phyloP scores from a whole-genome alignment of 192 early-diverging fungal genomes.

The Linnemannia elongata region DNA sequence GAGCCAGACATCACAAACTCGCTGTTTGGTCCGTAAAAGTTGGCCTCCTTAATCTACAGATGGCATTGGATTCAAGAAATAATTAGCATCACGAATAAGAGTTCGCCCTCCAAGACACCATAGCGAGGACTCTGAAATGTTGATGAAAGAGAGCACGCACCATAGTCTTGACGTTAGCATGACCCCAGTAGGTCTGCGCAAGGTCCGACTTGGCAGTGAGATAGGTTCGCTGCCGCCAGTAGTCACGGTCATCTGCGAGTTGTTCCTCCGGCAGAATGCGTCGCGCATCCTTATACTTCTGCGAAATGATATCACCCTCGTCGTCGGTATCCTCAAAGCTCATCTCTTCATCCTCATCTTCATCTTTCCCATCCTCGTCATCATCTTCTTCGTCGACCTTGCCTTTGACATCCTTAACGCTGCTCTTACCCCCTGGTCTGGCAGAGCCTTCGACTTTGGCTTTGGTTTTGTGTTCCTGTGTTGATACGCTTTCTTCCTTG shows the following conservation, averaged over 20 bases:
- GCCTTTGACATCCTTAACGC: neutral
- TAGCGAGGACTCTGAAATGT: neutral
- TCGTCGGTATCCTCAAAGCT: constrained; percentile 22
- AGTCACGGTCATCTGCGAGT: constrained; percentile 13
- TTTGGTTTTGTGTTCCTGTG: neutral
- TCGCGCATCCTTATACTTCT: neutral
- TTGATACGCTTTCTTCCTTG: neutral
- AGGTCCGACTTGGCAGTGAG: constrained; percentile 41
- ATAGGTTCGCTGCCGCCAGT: constrained; percentile 28
- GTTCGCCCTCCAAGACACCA: neutral
- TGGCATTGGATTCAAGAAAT: neutral
- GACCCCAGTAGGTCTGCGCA: constrained; percentile 50
- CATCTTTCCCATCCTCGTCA: constrained; percentile 21
- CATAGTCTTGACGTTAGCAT: constrained; percentile 59
- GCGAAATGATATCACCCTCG: neutral
- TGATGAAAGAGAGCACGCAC: constrained; percentile 4
- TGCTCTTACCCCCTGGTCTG: constrained; percentile 7
- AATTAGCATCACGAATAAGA: neutral
- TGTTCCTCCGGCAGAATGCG: neutral
- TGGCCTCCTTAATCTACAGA: constrained; percentile 77
- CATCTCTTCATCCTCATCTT: constrained; percentile 26
- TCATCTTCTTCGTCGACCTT: constrained; percentile 16
- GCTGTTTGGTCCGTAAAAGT: constrained; percentile 75
- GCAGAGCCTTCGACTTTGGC: neutral
- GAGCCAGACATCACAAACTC: constrained; percentile 82